Evolutionary conservation across 768 basidiomycete genomes (phyloP).

Genomic region (Serendipita indica): DNA sequence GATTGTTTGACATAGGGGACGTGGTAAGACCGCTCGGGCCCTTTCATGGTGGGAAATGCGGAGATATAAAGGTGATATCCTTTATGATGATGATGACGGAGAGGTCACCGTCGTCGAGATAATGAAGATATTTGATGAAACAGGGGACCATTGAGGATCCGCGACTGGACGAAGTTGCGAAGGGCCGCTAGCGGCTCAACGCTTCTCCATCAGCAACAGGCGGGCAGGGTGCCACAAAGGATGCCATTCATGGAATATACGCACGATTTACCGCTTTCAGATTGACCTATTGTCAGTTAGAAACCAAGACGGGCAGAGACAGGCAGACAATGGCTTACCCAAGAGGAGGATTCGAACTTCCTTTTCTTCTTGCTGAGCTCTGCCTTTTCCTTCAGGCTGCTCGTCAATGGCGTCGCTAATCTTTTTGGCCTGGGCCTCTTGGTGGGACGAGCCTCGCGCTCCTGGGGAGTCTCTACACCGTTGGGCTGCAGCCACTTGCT

Average conservation of each 20-base stretch:
- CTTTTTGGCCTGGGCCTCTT: slow-evolving; percentile 36
- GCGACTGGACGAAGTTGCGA: no score
- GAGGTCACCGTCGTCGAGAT: no score
- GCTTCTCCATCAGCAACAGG: not conserved
- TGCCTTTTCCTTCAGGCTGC: slow-evolving; percentile 31
- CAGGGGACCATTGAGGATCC: no score
- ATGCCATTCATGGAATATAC: not conserved
- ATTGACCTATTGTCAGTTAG: slow-evolving; percentile 10
- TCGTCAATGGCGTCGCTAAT: slow-evolving; percentile 42
- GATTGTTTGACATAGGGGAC: no score
- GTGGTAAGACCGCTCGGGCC: no score
- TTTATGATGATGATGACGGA: no score
- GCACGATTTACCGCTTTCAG: not conserved
- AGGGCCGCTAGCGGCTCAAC: not conserved
- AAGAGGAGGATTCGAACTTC: slow-evolving; percentile 41
- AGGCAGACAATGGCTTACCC: slow-evolving; percentile 36
- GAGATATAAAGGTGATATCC: no score
- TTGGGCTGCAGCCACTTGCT: not conserved
- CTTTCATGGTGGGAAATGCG: no score
- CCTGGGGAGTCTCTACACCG: slow-evolving; percentile 27
- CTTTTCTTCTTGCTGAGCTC: slow-evolving; percentile 25
- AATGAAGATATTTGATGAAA: no score
- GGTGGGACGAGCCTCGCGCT: slow-evolving; percentile 28
- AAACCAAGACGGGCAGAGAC: not conserved
- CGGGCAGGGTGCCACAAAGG: not conserved